Conservation (phyloP, 768 basidiomycete species). For the Xanthoconium stramineum region DNA sequence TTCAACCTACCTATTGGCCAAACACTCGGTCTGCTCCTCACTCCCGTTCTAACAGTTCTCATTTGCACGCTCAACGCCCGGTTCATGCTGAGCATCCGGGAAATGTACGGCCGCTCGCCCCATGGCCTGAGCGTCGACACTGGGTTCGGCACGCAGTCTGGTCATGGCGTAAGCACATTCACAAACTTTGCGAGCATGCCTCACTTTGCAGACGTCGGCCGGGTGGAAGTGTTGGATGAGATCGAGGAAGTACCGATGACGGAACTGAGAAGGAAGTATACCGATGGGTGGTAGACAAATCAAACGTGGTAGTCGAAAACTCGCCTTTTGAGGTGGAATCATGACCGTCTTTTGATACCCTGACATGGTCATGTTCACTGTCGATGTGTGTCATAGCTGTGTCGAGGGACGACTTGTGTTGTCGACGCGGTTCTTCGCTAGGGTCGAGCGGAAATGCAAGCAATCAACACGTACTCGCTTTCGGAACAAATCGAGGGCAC, state of each 20-base stretch:
- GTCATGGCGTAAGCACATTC: background rate
- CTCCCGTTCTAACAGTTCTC: background rate
- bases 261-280: too few species aligned
- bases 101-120: background rate
- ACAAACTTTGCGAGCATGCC: background rate
- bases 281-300: too few species aligned
- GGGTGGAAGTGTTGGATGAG: background rate
- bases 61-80: constrained; percentile 2
- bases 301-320: too few species aligned
- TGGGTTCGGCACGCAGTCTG: background rate
- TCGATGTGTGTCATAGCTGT: too few species aligned
- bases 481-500: too few species aligned
- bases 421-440: too few species aligned
- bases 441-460: too few species aligned
- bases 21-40: background rate
- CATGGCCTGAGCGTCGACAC: background rate
- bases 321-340: too few species aligned
- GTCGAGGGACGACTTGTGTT: too few species aligned
- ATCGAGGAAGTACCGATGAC: background rate
- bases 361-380: too few species aligned
- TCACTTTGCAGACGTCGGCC: background rate
- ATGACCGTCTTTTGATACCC: too few species aligned
- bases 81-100: constrained; percentile 7
- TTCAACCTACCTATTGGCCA: background rate
- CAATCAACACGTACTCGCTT: too few species aligned